These are phyloP conservation scores for Phytophthora fragariaefolia DNA, from an alignment of 352 stramenopile species.

Conservation along the genomic window DNA sequence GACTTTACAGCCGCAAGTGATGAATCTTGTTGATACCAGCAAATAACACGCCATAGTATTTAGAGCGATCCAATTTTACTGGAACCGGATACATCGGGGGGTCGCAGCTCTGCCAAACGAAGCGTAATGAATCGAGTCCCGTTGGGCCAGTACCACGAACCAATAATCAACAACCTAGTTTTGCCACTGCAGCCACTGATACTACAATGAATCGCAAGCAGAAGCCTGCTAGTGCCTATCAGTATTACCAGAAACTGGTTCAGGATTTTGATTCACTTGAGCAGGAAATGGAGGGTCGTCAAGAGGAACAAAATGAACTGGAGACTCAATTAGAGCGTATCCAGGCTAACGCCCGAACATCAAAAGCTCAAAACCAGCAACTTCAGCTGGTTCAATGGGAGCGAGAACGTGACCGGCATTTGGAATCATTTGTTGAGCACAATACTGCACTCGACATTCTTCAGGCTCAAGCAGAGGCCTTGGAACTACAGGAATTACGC, in stretches of 20 bases:
- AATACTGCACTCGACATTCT: constrained; percentile 28
- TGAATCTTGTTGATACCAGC: neutral
- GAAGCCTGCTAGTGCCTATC: constrained; percentile 46
- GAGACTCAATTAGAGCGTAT: constrained; percentile 30
- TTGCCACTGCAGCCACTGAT: neutral
- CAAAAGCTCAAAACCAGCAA: constrained; percentile 26
- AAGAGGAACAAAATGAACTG: constrained; percentile 34
- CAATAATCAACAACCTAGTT: neutral
- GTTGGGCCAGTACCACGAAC: neutral
- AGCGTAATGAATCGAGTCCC: constrained; percentile 2
- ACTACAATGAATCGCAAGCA: constrained; percentile 8
- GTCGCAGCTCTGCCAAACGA: constrained; percentile 14
- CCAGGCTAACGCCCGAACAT: constrained; percentile 20
- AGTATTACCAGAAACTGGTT: constrained; percentile 62
- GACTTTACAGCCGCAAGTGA: constrained; percentile 2
- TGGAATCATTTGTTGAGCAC: constrained; percentile 46
- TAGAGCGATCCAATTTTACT: constrained; percentile 26
- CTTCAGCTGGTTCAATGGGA: constrained; percentile 42
- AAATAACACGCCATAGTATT: too few species aligned
- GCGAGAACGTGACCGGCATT: constrained; percentile 42
- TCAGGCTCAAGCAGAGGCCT: constrained; percentile 27
- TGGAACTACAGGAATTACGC: constrained; percentile 48
- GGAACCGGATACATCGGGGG: neutral
- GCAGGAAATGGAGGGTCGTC: constrained; percentile 44
- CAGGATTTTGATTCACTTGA: constrained; percentile 57